A percentile compares a stretch with the other conserved stretches of the same genome.
These are phyloP conservation scores for Trifolium dubium DNA, from an alignment of 306 rosid species.

Conservation along the genomic window DNA sequence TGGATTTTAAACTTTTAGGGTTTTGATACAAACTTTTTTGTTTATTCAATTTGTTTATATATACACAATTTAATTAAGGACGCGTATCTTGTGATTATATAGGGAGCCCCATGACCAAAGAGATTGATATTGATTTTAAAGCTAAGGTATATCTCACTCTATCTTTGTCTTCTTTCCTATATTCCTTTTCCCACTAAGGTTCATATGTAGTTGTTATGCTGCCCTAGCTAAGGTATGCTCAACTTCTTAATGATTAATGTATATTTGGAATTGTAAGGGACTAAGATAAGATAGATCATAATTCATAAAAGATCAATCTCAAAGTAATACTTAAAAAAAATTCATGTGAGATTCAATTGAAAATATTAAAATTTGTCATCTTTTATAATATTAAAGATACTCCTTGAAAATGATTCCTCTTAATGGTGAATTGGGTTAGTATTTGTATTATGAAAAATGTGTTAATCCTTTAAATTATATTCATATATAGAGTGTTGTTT, in stretches of 20 bases:
- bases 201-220: background rate
- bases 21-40: constrained; percentile 18
- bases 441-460: too few relatives aligned
- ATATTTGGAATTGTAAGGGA: constrained; percentile 8
- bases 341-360: background rate
- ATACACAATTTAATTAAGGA: background rate
- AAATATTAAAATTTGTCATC: too few relatives aligned
- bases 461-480: too few relatives aligned
- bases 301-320: too few relatives aligned
- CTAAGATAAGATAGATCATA: background rate
- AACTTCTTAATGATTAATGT: background rate
- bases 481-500: too few relatives aligned
- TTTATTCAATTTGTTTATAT: background rate
- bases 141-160: constrained; percentile 39
- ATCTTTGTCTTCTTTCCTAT: background rate
- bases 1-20: constrained; percentile 38
- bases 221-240: constrained; percentile 30
- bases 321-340: too few relatives aligned
- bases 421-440: background rate
- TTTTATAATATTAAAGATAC: too few relatives aligned
- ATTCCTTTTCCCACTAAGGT: background rate
- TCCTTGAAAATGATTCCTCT: background rate
- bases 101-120: constrained; percentile 37
- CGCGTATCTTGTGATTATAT: background rate
- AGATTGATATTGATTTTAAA: constrained; percentile 35